These are phyloP conservation scores for Talaromyces wortmannii DNA, from an alignment of 495 filamentous ascomycete genomes.

Conservation along the genomic window DNA sequence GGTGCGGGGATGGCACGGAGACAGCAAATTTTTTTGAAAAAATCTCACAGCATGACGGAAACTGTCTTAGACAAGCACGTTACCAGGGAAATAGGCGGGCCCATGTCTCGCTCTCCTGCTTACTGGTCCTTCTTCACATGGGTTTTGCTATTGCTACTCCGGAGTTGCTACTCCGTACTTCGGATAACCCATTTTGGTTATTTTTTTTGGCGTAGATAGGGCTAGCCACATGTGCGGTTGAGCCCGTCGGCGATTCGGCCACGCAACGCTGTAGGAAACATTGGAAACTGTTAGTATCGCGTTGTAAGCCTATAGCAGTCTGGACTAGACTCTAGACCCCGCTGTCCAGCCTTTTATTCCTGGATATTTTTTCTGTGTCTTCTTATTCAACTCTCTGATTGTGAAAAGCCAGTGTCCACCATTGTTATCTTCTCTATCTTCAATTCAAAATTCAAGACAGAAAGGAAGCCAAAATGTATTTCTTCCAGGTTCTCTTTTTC, in stretches of 20 bases:
- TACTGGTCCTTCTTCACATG: too few relatives aligned
- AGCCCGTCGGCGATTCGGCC: not conserved
- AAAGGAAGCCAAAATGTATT: constrained; percentile 17
- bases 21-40: too few relatives aligned
- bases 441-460: not conserved
- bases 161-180: not conserved
- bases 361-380: not conserved
- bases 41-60: too few relatives aligned
- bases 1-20: not conserved
- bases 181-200: not conserved
- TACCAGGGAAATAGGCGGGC: not conserved
- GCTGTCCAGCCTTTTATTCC: not conserved
- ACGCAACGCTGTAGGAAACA: not conserved
- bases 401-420: not conserved
- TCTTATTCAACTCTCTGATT: not conserved
- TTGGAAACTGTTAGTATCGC: not conserved
- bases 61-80: not conserved
- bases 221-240: not conserved
- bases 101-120: not conserved
- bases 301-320: not conserved
- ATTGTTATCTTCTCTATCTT: not conserved
- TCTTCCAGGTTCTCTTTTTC: constrained; percentile 20
- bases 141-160: not conserved
- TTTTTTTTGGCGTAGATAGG: not conserved
- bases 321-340: not conserved